Base-by-base conservation (phyloP, 2,329 filamentous ascomycete species). In the Colletotrichum nymphaeae region DNA sequence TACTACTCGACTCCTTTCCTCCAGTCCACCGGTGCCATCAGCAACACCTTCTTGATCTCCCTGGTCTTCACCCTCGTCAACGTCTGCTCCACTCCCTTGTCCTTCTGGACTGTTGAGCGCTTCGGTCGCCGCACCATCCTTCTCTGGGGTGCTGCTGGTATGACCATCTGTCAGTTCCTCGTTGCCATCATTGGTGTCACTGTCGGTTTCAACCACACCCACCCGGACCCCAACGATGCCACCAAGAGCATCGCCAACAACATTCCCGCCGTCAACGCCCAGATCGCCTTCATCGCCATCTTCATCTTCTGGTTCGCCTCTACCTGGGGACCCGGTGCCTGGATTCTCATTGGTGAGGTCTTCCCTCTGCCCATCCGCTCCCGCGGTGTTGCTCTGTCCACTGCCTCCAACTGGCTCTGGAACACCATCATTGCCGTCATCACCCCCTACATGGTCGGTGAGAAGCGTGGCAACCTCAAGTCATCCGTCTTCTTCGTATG, bases 271-370 rank as follows among this genome's bases (percentile, higher is more conserved):
- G 88, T 89, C 78, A 87, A 89, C 77, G 90, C 93, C 63, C 92
- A 95, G 88, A 95, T 97, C 76, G 91, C 94, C 74, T 97, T 97
- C 86, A 97, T 97, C 80, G 93, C 92, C 86, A 92, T 97, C 86
- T 97, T 95, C 89, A 95, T 97, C 88, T 95, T 94, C 89, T 96
- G 93, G 89, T 97, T 97, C 82, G 95, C 95, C 73, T 92, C 90
- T 72, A 97, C 95, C 76, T 97, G 94, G 95, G 95, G 95, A 66
- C 94, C 94, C 7, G 93, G 91, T 63, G 89, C 93, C 66, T 95
- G 93, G 93, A 90, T 93, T 67, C 89, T 97, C 77, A 95, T 97
- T 79, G 95, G 95, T 81, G 95, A 98, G 86, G 93, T 97, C 84
- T 97, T 93, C 90, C 94, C 95, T 71, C 90, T 97, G 67, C 94